Conservation (phyloP, 768 basidiomycete species). For the Rhizopogon vesiculosus region DNA sequence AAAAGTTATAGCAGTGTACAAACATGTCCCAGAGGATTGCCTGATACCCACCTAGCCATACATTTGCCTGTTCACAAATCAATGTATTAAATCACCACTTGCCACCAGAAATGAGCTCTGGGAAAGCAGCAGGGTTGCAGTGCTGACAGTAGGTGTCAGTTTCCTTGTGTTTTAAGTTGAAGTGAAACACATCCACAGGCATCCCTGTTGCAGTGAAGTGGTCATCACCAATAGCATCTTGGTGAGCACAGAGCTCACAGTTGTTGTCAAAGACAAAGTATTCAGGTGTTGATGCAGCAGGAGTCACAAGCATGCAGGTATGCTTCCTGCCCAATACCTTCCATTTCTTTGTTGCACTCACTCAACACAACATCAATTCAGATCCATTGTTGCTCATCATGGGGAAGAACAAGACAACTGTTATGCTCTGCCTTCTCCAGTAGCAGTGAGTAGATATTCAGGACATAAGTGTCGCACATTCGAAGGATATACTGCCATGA, state of each 20-base stretch:
- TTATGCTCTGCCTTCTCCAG: constrained; percentile 13
- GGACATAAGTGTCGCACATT: constrained; percentile 12
- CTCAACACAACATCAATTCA: too few relatives aligned
- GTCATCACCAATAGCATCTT: constrained; percentile 2
- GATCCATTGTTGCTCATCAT: neutral
- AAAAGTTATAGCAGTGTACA: constrained; percentile 11
- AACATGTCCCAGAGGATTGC: constrained; percentile 26
- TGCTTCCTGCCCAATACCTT: too few relatives aligned
- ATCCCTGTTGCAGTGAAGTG: constrained; percentile 11
- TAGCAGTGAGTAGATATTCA: constrained; percentile 18
- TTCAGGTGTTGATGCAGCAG: constrained; percentile 4
- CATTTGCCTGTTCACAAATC: constrained; percentile 29
- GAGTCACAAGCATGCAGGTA: too few relatives aligned
- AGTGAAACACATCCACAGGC: constrained; percentile 19
- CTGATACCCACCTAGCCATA: constrained; percentile 28
- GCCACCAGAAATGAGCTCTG: constrained; percentile 15
- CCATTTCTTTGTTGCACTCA: too few relatives aligned
- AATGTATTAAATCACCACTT: constrained; percentile 31
- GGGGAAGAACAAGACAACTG: constrained; percentile 6
- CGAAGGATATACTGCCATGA: neutral
- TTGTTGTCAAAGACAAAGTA: constrained; percentile 17
- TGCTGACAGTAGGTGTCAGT: constrained; percentile 16
- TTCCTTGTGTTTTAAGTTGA: constrained; percentile 15
- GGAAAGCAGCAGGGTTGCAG: constrained; percentile 25
- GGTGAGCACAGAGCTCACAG: constrained; percentile 11